These are phyloP conservation scores for Beta vulgaris DNA, from an alignment of 148 eudicot species.

Conservation along the genomic window DNA sequence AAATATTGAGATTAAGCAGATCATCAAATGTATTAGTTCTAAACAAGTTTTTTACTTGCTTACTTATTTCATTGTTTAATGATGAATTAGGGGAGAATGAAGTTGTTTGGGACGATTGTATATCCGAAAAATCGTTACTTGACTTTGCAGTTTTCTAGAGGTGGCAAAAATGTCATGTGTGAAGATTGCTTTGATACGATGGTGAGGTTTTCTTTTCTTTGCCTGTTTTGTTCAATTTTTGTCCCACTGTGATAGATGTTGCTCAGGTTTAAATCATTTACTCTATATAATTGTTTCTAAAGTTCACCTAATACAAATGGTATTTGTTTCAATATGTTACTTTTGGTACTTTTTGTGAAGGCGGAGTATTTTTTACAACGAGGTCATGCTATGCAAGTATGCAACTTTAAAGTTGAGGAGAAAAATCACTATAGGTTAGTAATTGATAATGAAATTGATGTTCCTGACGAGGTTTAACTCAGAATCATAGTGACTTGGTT, in stretches of 20 bases:
- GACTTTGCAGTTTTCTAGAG: constrained; percentile 86
- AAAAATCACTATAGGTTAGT: background rate
- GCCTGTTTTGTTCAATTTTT: background rate
- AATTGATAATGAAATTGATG: background rate
- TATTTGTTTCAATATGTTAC: background rate
- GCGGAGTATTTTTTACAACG: background rate
- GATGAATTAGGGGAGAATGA: constrained; percentile 68
- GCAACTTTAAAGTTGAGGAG: background rate
- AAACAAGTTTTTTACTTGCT: background rate
- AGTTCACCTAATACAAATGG: background rate
- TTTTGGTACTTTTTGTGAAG: background rate
- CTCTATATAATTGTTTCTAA: background rate
- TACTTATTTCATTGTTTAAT: background rate
- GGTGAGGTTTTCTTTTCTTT: constrained; percentile 40
- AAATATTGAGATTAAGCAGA: background rate
- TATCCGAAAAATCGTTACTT: constrained; percentile 82
- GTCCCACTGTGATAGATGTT: background rate
- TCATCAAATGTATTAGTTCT: background rate
- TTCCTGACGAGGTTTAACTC: background rate
- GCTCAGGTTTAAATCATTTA: background rate
- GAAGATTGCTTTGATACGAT: constrained; percentile 84
- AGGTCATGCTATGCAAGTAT: background rate
- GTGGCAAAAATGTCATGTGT: constrained; percentile 90
- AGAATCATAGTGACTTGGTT: background rate
- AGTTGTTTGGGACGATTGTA: constrained; percentile 84